A percentile compares a stretch with the other conserved stretches of the same genome.
These are phyloP conservation scores for Fusarium pilosicola DNA, from an alignment of 2,329 filamentous ascomycete genomes.

Conservation along the genomic window DNA sequence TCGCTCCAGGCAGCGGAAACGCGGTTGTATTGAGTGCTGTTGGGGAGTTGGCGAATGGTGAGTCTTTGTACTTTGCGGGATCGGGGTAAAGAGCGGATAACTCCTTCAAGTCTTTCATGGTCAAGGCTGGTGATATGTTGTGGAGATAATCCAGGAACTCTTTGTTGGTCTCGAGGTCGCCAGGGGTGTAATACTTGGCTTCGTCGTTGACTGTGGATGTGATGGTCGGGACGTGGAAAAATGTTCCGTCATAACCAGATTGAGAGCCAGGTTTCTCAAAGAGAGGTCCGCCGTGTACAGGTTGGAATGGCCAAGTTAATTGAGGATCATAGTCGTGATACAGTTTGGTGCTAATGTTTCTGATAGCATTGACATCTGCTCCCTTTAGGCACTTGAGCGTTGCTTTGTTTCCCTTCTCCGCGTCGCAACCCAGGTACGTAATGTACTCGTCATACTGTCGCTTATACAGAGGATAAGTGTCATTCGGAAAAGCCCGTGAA, in stretches of 20 bases:
- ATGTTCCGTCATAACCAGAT: slow-evolving; percentile 51
- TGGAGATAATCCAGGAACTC: slow-evolving; percentile 51
- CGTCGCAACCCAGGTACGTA: slow-evolving; percentile 44
- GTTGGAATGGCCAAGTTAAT: slow-evolving; percentile 61
- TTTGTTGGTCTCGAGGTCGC: slow-evolving; percentile 48
- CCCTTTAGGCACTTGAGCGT: slow-evolving; percentile 53
- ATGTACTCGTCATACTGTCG: slow-evolving; percentile 47
- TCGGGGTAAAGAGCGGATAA: slow-evolving; percentile 50
- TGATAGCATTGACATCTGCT: slow-evolving; percentile 50
- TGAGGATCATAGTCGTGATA: slow-evolving; percentile 52
- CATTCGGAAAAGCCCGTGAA: slow-evolving; percentile 50
- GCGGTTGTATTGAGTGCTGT: slow-evolving; percentile 57
- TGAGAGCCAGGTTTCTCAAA: slow-evolving; percentile 59
- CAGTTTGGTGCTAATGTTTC: slow-evolving; percentile 50
- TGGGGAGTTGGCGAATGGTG: slow-evolving; percentile 50
- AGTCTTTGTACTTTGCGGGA: slow-evolving; percentile 45
- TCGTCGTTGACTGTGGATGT: slow-evolving; percentile 52
- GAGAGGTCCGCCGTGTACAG: slow-evolving; percentile 56
- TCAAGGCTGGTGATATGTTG: slow-evolving; percentile 49
- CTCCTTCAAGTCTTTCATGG: slow-evolving; percentile 42
- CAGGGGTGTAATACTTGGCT: slow-evolving; percentile 48
- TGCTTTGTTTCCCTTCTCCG: slow-evolving; percentile 41
- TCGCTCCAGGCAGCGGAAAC: slow-evolving; percentile 56
- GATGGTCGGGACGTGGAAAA: slow-evolving; percentile 51
- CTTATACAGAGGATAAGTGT: slow-evolving; percentile 48